Percentiles rank a stretch among this genome's conserved stretches.
Conservation (phyloP, 768 basidiomycete species). For the Trametes sanguinea region DNA sequence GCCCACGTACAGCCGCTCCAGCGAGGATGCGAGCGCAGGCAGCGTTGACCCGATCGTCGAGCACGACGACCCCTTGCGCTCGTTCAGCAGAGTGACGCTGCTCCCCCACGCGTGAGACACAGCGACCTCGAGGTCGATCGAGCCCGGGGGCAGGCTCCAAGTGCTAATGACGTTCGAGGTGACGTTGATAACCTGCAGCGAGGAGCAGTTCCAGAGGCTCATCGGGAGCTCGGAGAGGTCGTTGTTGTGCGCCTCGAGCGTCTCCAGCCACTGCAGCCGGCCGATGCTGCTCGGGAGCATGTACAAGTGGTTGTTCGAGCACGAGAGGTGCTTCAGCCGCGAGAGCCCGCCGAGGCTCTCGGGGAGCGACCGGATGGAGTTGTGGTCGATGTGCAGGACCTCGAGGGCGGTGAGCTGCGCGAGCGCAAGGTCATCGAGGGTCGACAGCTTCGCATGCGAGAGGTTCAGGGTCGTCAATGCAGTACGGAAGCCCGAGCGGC, state of each 20-base stretch:
- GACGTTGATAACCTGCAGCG: conserved; percentile 72
- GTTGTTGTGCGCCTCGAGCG: conserved; percentile 90
- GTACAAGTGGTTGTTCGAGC: conserved; percentile 88
- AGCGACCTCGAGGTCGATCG: conserved; percentile 15
- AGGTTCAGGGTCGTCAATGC: conserved; percentile 80
- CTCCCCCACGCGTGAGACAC: conserved; percentile 10
- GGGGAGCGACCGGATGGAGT: conserved; percentile 81
- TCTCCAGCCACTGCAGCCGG: conserved; percentile 68
- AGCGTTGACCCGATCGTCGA: conserved; percentile 34
- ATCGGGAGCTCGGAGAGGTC: conserved; percentile 74
- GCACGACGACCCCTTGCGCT: conserved; percentile 43
- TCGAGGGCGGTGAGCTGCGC: conserved; percentile 72
- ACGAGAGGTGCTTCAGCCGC: conserved; percentile 72
- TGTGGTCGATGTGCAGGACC: conserved; percentile 78
- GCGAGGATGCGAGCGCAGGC: conserved; percentile 66
- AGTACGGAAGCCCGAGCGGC: conserved; percentile 49
- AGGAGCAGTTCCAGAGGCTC: conserved; percentile 82
- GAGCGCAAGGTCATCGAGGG: conserved; percentile 73
- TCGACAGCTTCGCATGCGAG: conserved; percentile 85
- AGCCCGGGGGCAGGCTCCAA: conserved; percentile 64
- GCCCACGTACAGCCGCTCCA: conserved; percentile 81
- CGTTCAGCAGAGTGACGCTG: conserved; percentile 29
- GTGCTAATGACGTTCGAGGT: conserved; percentile 82
- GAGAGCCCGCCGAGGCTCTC: conserved; percentile 77
- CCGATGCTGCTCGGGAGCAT: conserved; percentile 78